These are phyloP conservation scores for Claviceps spartinae DNA, from an alignment of 2,329 filamentous ascomycete species.

Conservation along the genomic window DNA sequence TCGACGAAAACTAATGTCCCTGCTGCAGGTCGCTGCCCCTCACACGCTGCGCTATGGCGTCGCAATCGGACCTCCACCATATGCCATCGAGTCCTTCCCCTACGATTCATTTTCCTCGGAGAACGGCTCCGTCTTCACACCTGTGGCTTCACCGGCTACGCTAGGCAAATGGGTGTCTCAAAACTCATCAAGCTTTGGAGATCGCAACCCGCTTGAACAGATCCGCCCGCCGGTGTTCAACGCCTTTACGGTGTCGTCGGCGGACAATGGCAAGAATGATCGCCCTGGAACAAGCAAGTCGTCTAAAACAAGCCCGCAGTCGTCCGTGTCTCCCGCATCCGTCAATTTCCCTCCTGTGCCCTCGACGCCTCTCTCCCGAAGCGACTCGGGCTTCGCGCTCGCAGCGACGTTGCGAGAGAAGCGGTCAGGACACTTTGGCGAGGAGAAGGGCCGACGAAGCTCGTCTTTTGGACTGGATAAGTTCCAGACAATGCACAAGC, in stretches of 20 bases:
- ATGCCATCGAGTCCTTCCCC: constrained; percentile 85
- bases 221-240: constrained; percentile 67
- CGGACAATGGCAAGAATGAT: constrained; percentile 52
- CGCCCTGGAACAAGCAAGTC: constrained; percentile 65
- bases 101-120: constrained; percentile 84
- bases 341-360: constrained; percentile 64
- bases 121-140: constrained; percentile 64
- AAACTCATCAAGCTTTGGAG: constrained; percentile 78
- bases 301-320: constrained; percentile 45
- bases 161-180: constrained; percentile 78
- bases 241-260: constrained; percentile 67
- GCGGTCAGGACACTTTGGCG: constrained; percentile 78
- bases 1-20: constrained; percentile 73
- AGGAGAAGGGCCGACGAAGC: constrained; percentile 68
- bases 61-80: constrained; percentile 74
- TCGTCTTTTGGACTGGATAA: constrained; percentile 82
- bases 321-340: constrained; percentile 63
- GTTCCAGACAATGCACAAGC: constrained; percentile 51
- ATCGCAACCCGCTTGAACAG: constrained; percentile 39
- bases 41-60: constrained; percentile 82
- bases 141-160: constrained; percentile 54
- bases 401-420: constrained; percentile 84
- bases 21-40: constrained; percentile 81
- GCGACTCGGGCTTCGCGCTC: constrained; percentile 81
- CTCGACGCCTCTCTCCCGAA: constrained; percentile 68